Evolutionary conservation across 352 stramenopile genomes (phyloP).

Genomic region (Phytophthora pistaciae): DNA sequence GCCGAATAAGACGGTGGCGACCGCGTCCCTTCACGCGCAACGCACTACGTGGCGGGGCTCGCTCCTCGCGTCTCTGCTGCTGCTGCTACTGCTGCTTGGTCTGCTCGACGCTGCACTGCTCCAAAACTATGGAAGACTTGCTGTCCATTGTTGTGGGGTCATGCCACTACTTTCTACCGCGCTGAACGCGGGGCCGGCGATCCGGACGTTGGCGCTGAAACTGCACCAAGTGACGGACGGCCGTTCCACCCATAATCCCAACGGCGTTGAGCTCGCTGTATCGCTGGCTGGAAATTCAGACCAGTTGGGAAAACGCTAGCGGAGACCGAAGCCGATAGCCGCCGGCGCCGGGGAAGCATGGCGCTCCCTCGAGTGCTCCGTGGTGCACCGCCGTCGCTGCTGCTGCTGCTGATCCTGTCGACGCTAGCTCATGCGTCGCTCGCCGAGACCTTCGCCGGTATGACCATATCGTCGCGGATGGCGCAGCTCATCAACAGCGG

Average conservation of each 20-base stretch:
- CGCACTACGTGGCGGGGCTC: neutral
- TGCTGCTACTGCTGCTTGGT: neutral
- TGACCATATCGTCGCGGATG: slow-evolving; percentile 42
- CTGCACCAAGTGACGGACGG: slow-evolving; percentile 22
- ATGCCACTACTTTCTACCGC: slow-evolving; percentile 1
- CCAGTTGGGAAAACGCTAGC: slow-evolving; percentile 34
- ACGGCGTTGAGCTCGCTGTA: neutral
- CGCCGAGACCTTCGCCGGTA: slow-evolving; percentile 22
- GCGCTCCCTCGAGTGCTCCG: neutral
- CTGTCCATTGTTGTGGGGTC: slow-evolving; percentile 10
- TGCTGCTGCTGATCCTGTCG: slow-evolving; percentile 15
- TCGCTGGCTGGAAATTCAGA: slow-evolving; percentile 12
- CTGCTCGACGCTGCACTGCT: neutral
- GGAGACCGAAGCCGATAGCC: slow-evolving; percentile 2
- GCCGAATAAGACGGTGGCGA: neutral
- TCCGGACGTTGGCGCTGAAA: slow-evolving; percentile 32
- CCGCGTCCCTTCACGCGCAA: neutral
- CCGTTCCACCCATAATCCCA: slow-evolving; percentile 14
- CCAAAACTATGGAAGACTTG: slow-evolving; percentile 22
- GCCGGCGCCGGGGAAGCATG: slow-evolving; percentile 19
- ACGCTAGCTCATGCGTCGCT: neutral
- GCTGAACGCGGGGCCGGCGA: slow-evolving; percentile 3
- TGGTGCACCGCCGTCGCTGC: neutral
- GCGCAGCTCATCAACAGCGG: slow-evolving; percentile 32
- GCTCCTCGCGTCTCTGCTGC: neutral